These are phyloP conservation scores for Alternaria brassicae DNA, from an alignment of 2,329 filamentous ascomycete species.

Conservation along the genomic window DNA sequence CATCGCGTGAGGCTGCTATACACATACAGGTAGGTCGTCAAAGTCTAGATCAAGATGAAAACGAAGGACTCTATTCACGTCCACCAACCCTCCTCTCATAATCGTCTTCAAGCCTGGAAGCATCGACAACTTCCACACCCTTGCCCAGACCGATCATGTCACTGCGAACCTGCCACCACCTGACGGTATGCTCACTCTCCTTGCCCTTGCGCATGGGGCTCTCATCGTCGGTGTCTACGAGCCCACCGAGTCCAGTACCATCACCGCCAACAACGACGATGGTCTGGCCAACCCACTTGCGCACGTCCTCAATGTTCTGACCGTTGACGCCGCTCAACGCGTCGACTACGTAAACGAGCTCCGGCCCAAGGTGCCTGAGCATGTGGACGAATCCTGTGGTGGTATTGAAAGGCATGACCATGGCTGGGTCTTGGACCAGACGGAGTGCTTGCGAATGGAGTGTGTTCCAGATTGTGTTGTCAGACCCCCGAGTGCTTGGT, in stretches of 20 bases:
- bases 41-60: conserved; percentile 1
- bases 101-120: conserved; percentile 80
- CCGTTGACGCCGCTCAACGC: conserved; percentile 80
- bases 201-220: conserved; percentile 33
- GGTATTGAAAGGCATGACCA: conserved; percentile 88
- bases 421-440: conserved; percentile 82
- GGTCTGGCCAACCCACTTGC: conserved; percentile 67
- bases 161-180: conserved; percentile 77
- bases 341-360: conserved; percentile 87
- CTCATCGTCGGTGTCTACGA: conserved; percentile 70
- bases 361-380: conserved; percentile 82
- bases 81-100: conserved; percentile 82
- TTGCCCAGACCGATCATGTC: conserved; percentile 86
- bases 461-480: conserved; percentile 71
- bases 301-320: conserved; percentile 71
- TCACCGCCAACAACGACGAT: conserved; percentile 65
- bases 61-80: conserved; percentile 41
- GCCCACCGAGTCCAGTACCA: conserved; percentile 53
- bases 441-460: conserved; percentile 79
- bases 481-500: conserved; percentile 43
- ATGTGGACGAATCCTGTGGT: conserved; percentile 85
- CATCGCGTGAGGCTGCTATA: conserved; percentile 4
- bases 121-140: conserved; percentile 87
- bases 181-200: conserved; percentile 41
- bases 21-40: conserved; percentile 7